Conservation (phyloP, 192 early-diverging fungal genomes). For the Podila epicladia region DNA sequence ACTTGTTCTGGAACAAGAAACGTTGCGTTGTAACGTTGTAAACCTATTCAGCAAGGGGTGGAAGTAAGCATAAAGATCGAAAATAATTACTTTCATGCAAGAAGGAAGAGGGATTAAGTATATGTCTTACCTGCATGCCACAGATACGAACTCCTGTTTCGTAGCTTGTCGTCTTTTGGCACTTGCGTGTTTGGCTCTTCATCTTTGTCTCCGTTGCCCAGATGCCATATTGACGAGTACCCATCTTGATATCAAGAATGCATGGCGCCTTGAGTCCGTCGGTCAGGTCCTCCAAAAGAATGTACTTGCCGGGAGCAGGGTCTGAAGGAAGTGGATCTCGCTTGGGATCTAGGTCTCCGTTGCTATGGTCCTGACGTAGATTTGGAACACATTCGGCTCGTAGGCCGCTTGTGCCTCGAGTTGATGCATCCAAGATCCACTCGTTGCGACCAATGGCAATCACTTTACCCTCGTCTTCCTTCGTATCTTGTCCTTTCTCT, state of each 20-base stretch:
- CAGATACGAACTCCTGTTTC: slow-evolving; percentile 94
- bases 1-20: slow-evolving; percentile 94
- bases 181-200: slow-evolving; percentile 90
- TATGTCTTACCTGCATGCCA: slow-evolving; percentile 88
- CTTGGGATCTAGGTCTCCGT: slow-evolving; percentile 44
- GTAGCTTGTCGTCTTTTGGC: slow-evolving; percentile 91
- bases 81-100: neutral
- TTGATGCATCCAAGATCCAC: slow-evolving; percentile 41
- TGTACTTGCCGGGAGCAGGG: slow-evolving; percentile 72
- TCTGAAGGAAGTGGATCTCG: slow-evolving; percentile 51
- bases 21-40: slow-evolving; percentile 78
- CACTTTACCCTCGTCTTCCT: neutral
- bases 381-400: slow-evolving; percentile 12
- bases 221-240: slow-evolving; percentile 95
- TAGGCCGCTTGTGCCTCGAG: slow-evolving; percentile 6
- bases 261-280: slow-evolving; percentile 89
- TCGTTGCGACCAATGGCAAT: slow-evolving; percentile 35
- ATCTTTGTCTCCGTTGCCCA: slow-evolving; percentile 85
- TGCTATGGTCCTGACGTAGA: slow-evolving; percentile 14
- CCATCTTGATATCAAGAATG: slow-evolving; percentile 99
- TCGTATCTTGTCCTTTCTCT: neutral
- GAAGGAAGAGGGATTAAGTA: neutral
- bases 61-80: slow-evolving; percentile 24
- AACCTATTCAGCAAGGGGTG: slow-evolving; percentile 62
- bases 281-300: slow-evolving; percentile 94